Conservation (phyloP, 306 rosid species). For the Sesbania bispinosa region DNA sequence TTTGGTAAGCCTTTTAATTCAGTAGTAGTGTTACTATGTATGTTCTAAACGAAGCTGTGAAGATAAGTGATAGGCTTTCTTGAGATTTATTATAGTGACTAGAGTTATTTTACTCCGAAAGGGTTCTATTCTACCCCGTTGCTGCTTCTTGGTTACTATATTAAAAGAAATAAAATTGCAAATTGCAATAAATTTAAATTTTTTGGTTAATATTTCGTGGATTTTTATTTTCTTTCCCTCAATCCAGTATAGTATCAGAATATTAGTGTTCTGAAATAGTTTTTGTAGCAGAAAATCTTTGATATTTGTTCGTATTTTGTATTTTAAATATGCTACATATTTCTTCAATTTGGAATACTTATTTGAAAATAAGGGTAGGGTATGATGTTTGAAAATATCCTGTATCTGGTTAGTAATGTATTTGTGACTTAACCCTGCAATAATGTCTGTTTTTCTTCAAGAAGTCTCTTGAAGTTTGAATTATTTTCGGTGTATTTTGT, state of each 20-base stretch:
- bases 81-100: background rate
- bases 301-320: background rate
- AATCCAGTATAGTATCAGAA: background rate
- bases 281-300: background rate
- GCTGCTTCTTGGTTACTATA: background rate
- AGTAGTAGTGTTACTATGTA: background rate
- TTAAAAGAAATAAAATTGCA: background rate
- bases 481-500: background rate
- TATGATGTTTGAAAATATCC: background rate
- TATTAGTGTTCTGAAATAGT: background rate
- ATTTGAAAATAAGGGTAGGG: background rate
- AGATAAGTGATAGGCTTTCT: background rate
- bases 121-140: background rate
- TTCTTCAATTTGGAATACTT: no score
- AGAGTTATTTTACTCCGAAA: background rate
- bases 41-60: background rate
- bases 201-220: no score
- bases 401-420: background rate
- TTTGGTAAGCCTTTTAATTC: background rate
- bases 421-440: background rate
- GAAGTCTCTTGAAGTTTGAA: background rate
- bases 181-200: no score
- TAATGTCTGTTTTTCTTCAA: background rate
- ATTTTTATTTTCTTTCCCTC: background rate
- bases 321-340: background rate